Evolutionary conservation across 1,284 basidiomycete species (phyloP), one percentile per base, ranked within the genome.

Genomic region (Melampsora larici-populina): DNA sequence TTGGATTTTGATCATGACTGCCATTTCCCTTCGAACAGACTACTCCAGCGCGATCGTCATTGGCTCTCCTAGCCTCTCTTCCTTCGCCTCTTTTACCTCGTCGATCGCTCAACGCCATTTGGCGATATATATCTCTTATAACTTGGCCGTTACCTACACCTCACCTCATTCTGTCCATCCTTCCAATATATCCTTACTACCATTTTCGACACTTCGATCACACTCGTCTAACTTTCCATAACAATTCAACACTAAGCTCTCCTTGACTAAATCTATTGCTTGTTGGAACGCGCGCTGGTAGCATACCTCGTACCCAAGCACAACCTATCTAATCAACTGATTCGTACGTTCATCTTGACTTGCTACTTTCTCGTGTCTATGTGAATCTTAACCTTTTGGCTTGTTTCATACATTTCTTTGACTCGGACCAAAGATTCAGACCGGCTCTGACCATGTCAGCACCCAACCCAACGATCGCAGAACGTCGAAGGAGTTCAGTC

Each of bases 401-500:
- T n/a, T 29, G n/a, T 8, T 60, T 21, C 11, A 60, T 26, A 24
- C n/a, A 60, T 9, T 31, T 26, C 58, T 60, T 15, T 60, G 9
- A 46, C n/a, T 24, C 6, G 2, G 4, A 15, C 58, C 29, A 26
- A 24, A 60, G n/a, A 24, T 11, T 15, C 58, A 60, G 58, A 21
- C 58, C 29, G 58, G 58, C 29, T 60, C 64, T 66, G 31, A 68
- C 43, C n/a, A 75, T 75, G 73, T 75, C 73, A 36, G 73, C 29
- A 55, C 33, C 29, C 60, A 51, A 67, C 21, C 17, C 64, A n/a
- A 68, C 48, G 3, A 49, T 68, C 21, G 15, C 65, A 43, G 48
- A 75, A 21, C 73, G 73, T 5, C 64, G 64, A 18, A 40, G 64
- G 46, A 75, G 64, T 33, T 75, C 73, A 43, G 73, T 75, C 21